These are phyloP conservation scores for Rhynchosporium agropyri DNA, from an alignment of 2,329 filamentous ascomycete species.

Conservation along the genomic window DNA sequence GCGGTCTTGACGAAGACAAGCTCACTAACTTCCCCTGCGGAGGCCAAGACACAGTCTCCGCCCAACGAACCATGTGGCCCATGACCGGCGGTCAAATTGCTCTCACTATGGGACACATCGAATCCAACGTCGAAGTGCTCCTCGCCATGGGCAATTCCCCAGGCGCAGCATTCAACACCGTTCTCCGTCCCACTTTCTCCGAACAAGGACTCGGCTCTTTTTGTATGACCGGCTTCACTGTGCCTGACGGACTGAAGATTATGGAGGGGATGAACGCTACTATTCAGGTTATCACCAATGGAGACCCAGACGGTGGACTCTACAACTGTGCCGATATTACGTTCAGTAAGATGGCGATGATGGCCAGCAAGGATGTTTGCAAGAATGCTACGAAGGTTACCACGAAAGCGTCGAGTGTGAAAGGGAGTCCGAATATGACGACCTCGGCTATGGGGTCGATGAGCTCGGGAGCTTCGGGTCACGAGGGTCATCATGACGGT, in stretches of 20 bases:
- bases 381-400: slow-evolving; percentile 57
- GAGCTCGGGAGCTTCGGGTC: neutral
- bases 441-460: neutral
- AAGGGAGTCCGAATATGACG: slow-evolving; percentile 20
- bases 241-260: slow-evolving; percentile 52
- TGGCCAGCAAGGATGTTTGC: slow-evolving; percentile 53
- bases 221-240: slow-evolving; percentile 62
- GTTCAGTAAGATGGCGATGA: slow-evolving; percentile 57
- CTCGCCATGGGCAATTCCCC: slow-evolving; percentile 34
- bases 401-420: slow-evolving; percentile 1
- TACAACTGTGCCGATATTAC: slow-evolving; percentile 80
- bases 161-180: slow-evolving; percentile 35
- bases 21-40: slow-evolving; percentile 46
- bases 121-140: slow-evolving; percentile 32
- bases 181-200: slow-evolving; percentile 31
- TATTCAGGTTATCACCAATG: slow-evolving; percentile 71
- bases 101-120: slow-evolving; percentile 42
- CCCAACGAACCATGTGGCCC: slow-evolving; percentile 52
- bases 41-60: slow-evolving; percentile 48
- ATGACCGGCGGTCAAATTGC: slow-evolving; percentile 54
- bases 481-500: too few species aligned
- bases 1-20: slow-evolving; percentile 49
- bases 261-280: slow-evolving; percentile 65
- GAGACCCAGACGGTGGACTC: slow-evolving; percentile 60
- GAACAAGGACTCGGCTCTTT: slow-evolving; percentile 54